Conservation (phyloP, 805 yeast genomes). For the Lachancea fermentati region DNA sequence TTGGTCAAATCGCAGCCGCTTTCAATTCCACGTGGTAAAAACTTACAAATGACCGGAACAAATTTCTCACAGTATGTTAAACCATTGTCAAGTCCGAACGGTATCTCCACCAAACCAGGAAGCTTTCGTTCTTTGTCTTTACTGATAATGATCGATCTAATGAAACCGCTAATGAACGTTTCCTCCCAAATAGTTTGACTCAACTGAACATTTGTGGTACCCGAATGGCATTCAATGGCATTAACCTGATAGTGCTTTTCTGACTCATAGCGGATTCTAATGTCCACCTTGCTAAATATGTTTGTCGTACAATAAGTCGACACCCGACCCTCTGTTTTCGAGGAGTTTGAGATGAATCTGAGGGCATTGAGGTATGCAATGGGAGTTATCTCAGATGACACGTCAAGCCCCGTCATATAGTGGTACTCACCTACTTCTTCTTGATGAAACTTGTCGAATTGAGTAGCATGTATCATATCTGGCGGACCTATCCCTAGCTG, state of each 20-base stretch:
- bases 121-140: conserved; percentile 50
- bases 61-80: conserved; percentile 28
- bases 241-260: conserved; percentile 30
- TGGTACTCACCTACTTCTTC: conserved; percentile 49
- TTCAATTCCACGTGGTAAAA: conserved; percentile 43
- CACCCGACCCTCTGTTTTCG: conserved; percentile 23
- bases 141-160: conserved; percentile 49
- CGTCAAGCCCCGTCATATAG: conserved; percentile 43
- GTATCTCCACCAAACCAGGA: conserved; percentile 53
- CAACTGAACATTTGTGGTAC: conserved; percentile 28
- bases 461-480: conserved; percentile 50
- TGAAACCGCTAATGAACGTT: conserved; percentile 49
- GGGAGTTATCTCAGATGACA: conserved; percentile 41
- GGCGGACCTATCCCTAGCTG: conserved; percentile 62
- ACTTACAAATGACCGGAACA: conserved; percentile 35
- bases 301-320: conserved; percentile 66
- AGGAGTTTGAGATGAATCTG: conserved; percentile 19
- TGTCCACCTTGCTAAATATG: conserved; percentile 64
- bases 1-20: conserved; percentile 39
- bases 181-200: conserved; percentile 51
- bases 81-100: conserved; percentile 33
- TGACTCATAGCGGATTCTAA: conserved; percentile 52
- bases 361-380: conserved; percentile 42
- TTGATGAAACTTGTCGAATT: conserved; percentile 37
- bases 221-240: conserved; percentile 27